Conservation (phyloP, 495 filamentous ascomycete species). For the Chlorociboria aeruginascens region DNA sequence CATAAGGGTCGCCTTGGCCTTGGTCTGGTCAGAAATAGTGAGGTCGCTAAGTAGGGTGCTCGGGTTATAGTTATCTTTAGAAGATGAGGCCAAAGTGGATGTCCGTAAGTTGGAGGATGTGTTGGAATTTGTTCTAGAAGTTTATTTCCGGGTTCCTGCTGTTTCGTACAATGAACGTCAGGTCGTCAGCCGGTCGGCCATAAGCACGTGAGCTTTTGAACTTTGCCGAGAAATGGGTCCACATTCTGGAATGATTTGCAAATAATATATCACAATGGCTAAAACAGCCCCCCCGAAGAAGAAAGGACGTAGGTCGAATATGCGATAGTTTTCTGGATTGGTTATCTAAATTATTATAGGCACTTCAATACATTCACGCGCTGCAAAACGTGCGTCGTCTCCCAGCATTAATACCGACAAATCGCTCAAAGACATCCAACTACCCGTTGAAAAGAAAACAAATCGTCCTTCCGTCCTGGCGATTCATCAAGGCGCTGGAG, state of each 20-base stretch:
- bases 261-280: constrained; percentile 28
- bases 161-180: no score
- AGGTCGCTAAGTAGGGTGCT: no score
- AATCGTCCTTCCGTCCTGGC: constrained; percentile 49
- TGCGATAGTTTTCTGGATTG: not conserved
- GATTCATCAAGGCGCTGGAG: constrained; percentile 46
- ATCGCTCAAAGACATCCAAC: constrained; percentile 50
- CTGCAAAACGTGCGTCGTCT: constrained; percentile 58
- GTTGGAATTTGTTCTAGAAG: no score
- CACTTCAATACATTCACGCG: constrained; percentile 51
- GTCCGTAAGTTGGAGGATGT: no score
- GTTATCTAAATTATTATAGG: constrained; percentile 4
- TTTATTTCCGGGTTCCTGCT: no score
- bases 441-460: constrained; percentile 37
- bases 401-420: constrained; percentile 65
- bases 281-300: constrained; percentile 32
- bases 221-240: no score
- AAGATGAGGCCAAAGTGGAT: no score
- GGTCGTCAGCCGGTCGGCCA: no score
- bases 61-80: no score
- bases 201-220: no score
- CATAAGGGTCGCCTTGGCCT: constrained; percentile 9
- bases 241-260: no score
- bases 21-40: no score
- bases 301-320: constrained; percentile 21